Evolutionary conservation across 352 stramenopile species (phyloP).

Genomic region (Phytophthora hybrid): DNA sequence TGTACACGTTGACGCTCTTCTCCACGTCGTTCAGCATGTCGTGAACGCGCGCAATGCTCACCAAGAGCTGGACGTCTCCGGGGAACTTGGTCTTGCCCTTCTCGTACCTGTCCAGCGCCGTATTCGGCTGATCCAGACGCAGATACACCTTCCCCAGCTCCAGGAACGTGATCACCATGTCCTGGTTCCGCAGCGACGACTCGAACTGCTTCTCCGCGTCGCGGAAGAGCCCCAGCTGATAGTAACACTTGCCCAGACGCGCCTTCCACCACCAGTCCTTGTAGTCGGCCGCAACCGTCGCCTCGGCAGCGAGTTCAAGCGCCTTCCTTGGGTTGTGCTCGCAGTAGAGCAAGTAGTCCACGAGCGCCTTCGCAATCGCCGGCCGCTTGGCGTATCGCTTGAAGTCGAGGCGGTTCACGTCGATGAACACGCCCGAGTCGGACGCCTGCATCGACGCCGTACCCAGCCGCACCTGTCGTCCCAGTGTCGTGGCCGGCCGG

Average conservation of each 20-base stretch:
- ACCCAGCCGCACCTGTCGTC: conserved; percentile 90
- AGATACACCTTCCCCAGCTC: conserved; percentile 96
- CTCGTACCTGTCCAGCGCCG: conserved; percentile 88
- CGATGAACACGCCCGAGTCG: conserved; percentile 87
- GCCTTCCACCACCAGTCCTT: conserved; percentile 97
- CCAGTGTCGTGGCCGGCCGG: conserved; percentile 89
- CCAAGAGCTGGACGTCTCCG: conserved; percentile 79
- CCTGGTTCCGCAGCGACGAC: conserved; percentile 86
- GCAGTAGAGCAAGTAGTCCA: conserved; percentile 94
- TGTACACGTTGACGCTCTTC: conserved; percentile 84
- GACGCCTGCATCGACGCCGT: conserved; percentile 89
- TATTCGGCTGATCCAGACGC: conserved; percentile 94
- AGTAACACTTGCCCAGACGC: conserved; percentile 95
- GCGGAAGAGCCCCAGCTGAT: conserved; percentile 92
- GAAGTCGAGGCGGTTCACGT: conserved; percentile 91
- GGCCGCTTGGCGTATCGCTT: conserved; percentile 89
- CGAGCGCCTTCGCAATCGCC: conserved; percentile 88
- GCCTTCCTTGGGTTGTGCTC: conserved; percentile 94
- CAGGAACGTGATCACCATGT: conserved; percentile 91
- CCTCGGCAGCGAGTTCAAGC: conserved; percentile 92
- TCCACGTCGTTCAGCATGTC: conserved; percentile 93
- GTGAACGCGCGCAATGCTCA: conserved; percentile 91
- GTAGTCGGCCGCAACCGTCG: conserved; percentile 88
- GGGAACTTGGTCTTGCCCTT: conserved; percentile 75
- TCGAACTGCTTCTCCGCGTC: conserved; percentile 95